phyloP scores from a whole-genome alignment of 495 filamentous ascomycete genomes.

The Aspergillus sparsus region DNA sequence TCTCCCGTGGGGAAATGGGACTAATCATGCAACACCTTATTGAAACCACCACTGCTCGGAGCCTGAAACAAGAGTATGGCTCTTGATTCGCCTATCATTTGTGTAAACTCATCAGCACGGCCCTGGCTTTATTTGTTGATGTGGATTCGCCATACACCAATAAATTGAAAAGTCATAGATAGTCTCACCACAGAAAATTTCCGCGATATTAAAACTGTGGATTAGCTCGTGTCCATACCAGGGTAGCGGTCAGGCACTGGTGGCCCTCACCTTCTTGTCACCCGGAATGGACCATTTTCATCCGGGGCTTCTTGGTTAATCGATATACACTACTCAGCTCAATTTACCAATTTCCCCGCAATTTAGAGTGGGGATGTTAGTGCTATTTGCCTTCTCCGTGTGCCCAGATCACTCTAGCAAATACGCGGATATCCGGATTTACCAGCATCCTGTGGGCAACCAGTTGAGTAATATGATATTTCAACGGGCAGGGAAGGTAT shows the following conservation, averaged over 20 bases:
- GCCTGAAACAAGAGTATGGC: constrained; percentile 1
- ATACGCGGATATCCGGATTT: no score
- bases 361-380: background rate
- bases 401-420: background rate
- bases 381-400: background rate
- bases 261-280: background rate
- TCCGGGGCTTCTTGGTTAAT: background rate
- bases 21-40: background rate
- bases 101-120: background rate
- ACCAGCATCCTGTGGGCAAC: background rate
- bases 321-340: background rate
- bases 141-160: background rate
- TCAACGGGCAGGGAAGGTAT: background rate
- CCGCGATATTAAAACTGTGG: constrained; percentile 1
- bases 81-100: background rate
- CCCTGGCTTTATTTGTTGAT: constrained; percentile 1
- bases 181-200: background rate
- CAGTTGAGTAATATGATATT: background rate
- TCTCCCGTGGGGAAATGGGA: constrained; percentile 1
- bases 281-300: background rate
- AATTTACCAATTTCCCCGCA: background rate
- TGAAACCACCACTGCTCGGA: background rate
- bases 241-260: background rate
- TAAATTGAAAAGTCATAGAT: background rate
- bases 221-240: background rate